Evolutionary conservation across 441 rosid genomes (phyloP), one percentile per base, ranked within the genome.

Genomic region (Breynia disticha): DNA sequence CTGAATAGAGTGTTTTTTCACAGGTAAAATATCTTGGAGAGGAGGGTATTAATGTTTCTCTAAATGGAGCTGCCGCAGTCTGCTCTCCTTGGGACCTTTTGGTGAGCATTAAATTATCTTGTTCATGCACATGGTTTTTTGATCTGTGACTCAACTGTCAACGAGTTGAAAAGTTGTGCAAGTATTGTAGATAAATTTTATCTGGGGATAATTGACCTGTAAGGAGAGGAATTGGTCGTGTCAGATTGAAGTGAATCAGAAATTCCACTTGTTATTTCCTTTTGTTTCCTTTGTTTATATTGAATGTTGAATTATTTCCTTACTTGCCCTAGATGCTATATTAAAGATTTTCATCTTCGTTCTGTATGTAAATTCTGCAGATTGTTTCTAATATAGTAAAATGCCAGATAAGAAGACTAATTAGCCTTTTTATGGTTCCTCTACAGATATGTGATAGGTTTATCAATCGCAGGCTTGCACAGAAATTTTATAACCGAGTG

Each of bases 1-100:
- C 35, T 28, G 4, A 28, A 28, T 1, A 9, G 35, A 28, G 39
- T 37, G 37, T 22, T 50, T 55, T 18, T 68, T 66, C n/a, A 42
- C 61, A 78, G 83, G 80, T 78, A 48, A 78, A 78, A 65, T 78
- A 75, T 78, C 78, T 78, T 53, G 83, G 80, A 21, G 80, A 72
- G 65, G 66, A 66, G 0, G 74, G 78, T 20, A 53, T 41, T 56
- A 55, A 62, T 56, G 55, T 62, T 66, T 78, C 76, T 42, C 32
- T 78, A 55, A 65, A 22, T 50, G 83, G 83, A 21, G 83, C 80
- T 49, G 80, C 75, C n/a, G 76, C 80, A 50, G 17, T 78, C 55
- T 75, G 80, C 64, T 70, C 66, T 61, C 80, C 83, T 65, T 78
- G 80, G 80, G 83, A 78, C 68, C 72, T 78, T 50, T 57, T 75